A percentile compares a stretch with the other conserved stretches of the same genome.
These are phyloP conservation scores for Phytophthora uliginosa DNA, from an alignment of 352 stramenopile genomes.

Conservation along the genomic window DNA sequence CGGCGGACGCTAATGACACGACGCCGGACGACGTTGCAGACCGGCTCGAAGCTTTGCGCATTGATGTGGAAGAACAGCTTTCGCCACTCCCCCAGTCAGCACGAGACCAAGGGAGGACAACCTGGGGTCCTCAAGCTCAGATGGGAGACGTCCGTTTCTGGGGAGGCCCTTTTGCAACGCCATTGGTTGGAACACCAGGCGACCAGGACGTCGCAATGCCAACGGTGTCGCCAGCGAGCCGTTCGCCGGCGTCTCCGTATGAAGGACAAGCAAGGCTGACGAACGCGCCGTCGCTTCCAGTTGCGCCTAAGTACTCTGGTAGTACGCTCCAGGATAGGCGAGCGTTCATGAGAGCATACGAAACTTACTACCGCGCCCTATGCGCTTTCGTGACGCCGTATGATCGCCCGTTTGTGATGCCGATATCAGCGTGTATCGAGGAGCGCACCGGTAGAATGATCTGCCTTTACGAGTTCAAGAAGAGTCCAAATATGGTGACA, in stretches of 20 bases:
- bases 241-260: background rate
- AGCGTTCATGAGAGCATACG: background rate
- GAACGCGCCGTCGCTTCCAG: background rate
- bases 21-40: background rate
- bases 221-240: background rate
- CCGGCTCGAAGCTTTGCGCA: background rate
- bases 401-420: background rate
- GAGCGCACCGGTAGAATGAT: background rate
- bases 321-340: background rate
- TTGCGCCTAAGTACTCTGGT: background rate
- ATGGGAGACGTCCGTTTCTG: slow-evolving; percentile 1
- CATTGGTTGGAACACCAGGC: background rate
- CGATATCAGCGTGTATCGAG: background rate
- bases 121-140: background rate
- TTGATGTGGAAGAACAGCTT: background rate
- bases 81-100: background rate
- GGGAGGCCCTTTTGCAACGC: background rate
- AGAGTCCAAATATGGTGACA: background rate
- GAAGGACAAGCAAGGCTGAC: background rate
- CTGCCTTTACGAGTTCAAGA: background rate
- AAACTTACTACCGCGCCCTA: background rate
- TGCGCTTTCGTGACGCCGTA: background rate
- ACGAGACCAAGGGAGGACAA: background rate
- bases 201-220: background rate
- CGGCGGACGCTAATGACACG: background rate